A percentile compares a stretch with the other conserved stretches of the same genome.
phyloP scores from a whole-genome alignment of 495 filamentous ascomycete species.

The Pseudomonodictys pantanalensis region DNA sequence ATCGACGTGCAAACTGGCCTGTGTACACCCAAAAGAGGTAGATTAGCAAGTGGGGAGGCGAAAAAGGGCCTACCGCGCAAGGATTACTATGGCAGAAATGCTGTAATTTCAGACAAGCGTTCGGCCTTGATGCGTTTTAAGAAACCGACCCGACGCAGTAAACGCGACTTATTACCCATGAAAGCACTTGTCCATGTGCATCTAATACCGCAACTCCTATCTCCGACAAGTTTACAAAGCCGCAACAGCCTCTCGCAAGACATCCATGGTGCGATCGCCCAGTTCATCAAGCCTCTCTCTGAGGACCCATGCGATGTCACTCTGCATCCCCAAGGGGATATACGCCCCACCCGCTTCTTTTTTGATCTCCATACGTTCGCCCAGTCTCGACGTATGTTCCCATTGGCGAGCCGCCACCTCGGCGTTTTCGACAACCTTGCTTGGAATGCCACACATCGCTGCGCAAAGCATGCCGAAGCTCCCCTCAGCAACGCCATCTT shows the following conservation, averaged over 20 bases:
- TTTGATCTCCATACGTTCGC: slow-evolving; percentile 80
- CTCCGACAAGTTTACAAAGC: too few relatives aligned
- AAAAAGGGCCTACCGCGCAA: too few relatives aligned
- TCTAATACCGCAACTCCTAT: too few relatives aligned
- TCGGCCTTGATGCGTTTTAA: too few relatives aligned
- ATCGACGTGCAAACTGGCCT: too few relatives aligned
- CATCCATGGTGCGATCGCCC: slow-evolving; percentile 54
- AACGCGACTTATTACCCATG: too few relatives aligned
- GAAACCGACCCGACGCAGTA: too few relatives aligned
- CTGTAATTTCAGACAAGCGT: too few relatives aligned
- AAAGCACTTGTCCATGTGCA: too few relatives aligned
- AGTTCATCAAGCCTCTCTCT: slow-evolving; percentile 48
- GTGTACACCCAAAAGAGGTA: too few relatives aligned
- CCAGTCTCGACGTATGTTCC: slow-evolving; percentile 89
- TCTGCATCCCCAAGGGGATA: slow-evolving; percentile 83
- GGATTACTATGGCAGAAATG: too few relatives aligned
- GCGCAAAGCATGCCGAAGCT: slow-evolving; percentile 99
- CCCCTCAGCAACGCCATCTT: slow-evolving; percentile 92
- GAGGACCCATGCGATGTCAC: slow-evolving; percentile 83
- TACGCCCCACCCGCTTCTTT: slow-evolving; percentile 61
- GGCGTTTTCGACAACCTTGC: slow-evolving; percentile 76
- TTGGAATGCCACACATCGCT: slow-evolving; percentile 91
- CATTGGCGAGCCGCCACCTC: slow-evolving; percentile 89
- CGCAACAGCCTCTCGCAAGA: slow-evolving; percentile 74
- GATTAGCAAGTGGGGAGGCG: too few relatives aligned